phyloP scores from a whole-genome alignment of 345 rosid genomes.

The Balakata baccata region DNA sequence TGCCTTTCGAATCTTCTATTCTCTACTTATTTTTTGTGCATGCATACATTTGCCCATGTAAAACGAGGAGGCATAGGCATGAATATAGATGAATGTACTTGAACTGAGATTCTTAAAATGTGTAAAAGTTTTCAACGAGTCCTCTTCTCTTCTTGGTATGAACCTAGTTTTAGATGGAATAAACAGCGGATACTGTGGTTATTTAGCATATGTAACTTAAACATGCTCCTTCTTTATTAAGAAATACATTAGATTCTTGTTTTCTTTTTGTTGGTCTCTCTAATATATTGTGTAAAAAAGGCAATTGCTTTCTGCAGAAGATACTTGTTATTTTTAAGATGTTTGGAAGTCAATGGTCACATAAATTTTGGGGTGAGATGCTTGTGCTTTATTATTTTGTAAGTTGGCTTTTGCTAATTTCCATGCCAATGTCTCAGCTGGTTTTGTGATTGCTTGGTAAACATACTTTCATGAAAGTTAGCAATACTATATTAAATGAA shows the following conservation, averaged over 20 bases:
- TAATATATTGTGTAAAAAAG: not conserved
- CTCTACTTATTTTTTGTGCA: not conserved
- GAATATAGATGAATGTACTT: not conserved
- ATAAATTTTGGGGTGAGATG: too few species aligned
- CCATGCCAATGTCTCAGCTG: too few species aligned
- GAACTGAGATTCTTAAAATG: not conserved
- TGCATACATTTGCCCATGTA: not conserved
- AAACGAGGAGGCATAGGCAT: not conserved
- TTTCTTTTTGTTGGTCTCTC: not conserved
- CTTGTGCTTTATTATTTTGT: too few species aligned
- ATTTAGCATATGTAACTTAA: not conserved
- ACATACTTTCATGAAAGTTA: not conserved
- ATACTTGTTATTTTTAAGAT: too few species aligned
- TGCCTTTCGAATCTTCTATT: slow-evolving; percentile 15
- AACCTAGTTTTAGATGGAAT: not conserved
- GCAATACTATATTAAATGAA: not conserved
- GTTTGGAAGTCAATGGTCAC: too few species aligned
- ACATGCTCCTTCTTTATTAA: not conserved
- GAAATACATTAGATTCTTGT: not conserved
- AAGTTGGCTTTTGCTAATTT: too few species aligned
- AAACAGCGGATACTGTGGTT: not conserved
- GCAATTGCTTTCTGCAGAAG: not conserved
- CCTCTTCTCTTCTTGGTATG: not conserved
- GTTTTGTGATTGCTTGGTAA: not conserved
- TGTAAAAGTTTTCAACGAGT: not conserved